These are phyloP conservation scores for Sporothrix phasma DNA, from an alignment of 2,329 filamentous ascomycete species.

Conservation along the genomic window DNA sequence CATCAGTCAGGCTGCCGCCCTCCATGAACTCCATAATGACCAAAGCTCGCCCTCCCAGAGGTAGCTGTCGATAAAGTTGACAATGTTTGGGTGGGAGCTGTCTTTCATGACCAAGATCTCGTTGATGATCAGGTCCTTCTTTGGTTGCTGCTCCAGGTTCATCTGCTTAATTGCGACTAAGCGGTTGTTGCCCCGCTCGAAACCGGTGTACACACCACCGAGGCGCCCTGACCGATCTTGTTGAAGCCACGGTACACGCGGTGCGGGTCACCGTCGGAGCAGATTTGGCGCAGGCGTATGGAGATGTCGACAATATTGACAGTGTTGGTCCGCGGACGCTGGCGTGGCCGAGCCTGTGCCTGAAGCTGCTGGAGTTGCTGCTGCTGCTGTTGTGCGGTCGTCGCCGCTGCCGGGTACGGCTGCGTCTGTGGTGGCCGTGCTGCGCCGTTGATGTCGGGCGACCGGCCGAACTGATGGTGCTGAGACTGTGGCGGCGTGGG, in stretches of 20 bases:
- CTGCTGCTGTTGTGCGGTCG: slow-evolving; percentile 16
- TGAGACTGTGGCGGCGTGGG: slow-evolving; percentile 45
- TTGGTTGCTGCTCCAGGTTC: slow-evolving; percentile 96
- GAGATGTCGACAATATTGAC: slow-evolving; percentile 62
- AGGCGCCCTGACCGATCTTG: slow-evolving; percentile 96
- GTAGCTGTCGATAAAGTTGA: slow-evolving; percentile 98
- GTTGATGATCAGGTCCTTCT: slow-evolving; percentile 98
- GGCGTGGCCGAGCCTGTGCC: slow-evolving; percentile 52
- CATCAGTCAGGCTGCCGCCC: slow-evolving; percentile 91
- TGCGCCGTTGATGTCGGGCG: slow-evolving; percentile 31
- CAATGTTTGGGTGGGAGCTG: slow-evolving; percentile 95
- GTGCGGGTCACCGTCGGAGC: slow-evolving; percentile 79
- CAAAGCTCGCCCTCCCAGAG: slow-evolving; percentile 82
- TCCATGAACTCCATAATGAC: slow-evolving; percentile 99
- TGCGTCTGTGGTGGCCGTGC: slow-evolving; percentile 30
- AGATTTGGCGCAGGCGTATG: slow-evolving; percentile 75
- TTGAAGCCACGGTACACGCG: slow-evolving; percentile 77
- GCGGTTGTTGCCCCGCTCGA: slow-evolving; percentile 72
- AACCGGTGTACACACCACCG: slow-evolving; percentile 87
- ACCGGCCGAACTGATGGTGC: slow-evolving; percentile 33
- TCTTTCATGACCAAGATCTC: slow-evolving; percentile 99
- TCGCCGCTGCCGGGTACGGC: slow-evolving; percentile 1
- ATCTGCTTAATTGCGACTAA: slow-evolving; percentile 99
- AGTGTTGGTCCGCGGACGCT: slow-evolving; percentile 68
- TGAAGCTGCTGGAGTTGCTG: slow-evolving; percentile 21